phyloP scores from a whole-genome alignment of 176 grass and related monocot species.

The Tuctoria greenei region DNA sequence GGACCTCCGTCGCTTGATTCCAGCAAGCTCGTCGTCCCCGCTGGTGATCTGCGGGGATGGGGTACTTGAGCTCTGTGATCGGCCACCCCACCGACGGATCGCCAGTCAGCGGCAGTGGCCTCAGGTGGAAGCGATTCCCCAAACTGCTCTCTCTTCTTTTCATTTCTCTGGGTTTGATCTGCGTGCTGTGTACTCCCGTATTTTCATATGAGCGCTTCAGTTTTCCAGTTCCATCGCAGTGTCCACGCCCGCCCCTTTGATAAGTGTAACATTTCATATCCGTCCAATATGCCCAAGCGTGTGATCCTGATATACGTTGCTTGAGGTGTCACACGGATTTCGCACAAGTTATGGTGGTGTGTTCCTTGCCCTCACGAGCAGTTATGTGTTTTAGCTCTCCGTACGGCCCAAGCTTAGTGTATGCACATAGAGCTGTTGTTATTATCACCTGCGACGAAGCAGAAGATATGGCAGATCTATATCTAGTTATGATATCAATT shows the following conservation, averaged over 20 bases:
- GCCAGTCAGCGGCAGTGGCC: constrained; percentile 57
- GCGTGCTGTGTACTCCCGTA: neutral
- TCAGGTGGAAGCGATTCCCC: constrained; percentile 34
- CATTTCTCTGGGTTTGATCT: neutral
- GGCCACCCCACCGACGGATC: constrained; percentile 56
- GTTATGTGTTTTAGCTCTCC: neutral
- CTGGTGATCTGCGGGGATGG: constrained; percentile 32
- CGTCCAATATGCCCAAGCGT: neutral
- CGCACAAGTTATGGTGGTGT: neutral
- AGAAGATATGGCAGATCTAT: neutral
- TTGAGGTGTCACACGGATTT: neutral
- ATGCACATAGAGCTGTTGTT: neutral
- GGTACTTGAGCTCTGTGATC: constrained; percentile 59
- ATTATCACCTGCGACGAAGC: neutral
- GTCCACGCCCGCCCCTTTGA: neutral
- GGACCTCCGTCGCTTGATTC: neutral
- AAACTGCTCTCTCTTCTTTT: too few relatives aligned
- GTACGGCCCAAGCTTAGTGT: neutral
- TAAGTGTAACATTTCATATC: neutral
- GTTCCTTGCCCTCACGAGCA: neutral
- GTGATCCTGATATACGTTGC: neutral
- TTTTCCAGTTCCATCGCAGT: neutral
- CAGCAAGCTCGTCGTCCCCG: neutral
- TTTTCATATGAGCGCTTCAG: neutral
- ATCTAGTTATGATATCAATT: neutral